Base-by-base conservation (phyloP, 1,139 yeast species). In the Magnusiomyces tetraspermus region DNA sequence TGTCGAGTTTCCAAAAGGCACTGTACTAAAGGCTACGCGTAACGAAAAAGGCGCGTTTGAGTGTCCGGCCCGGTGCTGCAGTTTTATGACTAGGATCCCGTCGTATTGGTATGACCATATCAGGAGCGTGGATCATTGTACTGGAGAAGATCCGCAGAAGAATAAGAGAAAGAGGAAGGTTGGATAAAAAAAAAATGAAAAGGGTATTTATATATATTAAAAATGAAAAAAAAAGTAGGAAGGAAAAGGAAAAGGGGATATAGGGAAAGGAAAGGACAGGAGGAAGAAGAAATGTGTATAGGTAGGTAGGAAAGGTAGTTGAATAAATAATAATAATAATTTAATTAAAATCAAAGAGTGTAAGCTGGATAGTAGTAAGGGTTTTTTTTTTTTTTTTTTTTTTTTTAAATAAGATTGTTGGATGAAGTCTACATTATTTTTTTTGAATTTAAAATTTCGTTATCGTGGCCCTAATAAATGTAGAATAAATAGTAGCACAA, bases 41-140 rank as follows among this genome's bases (percentile, higher is more conserved):
- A 61, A 61, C 48, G 59, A 55, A 17, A 52, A 48, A 15, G 65
- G 65, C 41, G 60, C 58, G 48, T 63, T 63, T 55, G 49, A 51
- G 36, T 63, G 66, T 48, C 66, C 66, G 2, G 53, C 57, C 4
- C 53, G 50, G 21, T 61, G 60, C 49, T 63, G 66, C 51, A 51
- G 64, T 17, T 63, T 63, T 54, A 56, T 56, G 36, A 63, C 66
- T 31, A 57, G 64, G 23, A 63, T 63, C 40, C 66, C 66, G 13
- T 59, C 60, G 1, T 63, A 63, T 47, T 63, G 66, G 66, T 58
- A 60, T 41, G 65, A 62, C 49, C 66, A 63, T 41, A 55, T 63
- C 24, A 61, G 61, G 49, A 61, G 58, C 38, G 65, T 62, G 17
- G 61, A 57, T 30, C 66, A 63, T 42, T 51, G n/a, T 8, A 22